Percentiles rank a stretch among this genome's conserved stretches.
phyloP scores from a whole-genome alignment of 2,329 filamentous ascomycete species.

The Neofusicoccum kwambonambiense region DNA sequence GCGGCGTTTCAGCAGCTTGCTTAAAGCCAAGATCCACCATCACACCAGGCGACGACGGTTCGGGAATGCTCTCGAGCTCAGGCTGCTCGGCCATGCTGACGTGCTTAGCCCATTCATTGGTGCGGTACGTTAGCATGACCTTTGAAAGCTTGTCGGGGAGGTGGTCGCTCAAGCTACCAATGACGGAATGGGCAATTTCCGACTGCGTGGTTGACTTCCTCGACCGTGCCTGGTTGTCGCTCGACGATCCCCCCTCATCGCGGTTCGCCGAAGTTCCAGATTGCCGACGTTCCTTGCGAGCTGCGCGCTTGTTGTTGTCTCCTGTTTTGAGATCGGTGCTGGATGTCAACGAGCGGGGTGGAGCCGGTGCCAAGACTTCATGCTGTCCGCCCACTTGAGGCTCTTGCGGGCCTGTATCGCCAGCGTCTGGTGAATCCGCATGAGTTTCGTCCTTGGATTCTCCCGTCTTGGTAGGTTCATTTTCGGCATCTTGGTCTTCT shows the following conservation, averaged over 20 bases:
- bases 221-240: conserved; percentile 15
- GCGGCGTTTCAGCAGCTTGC: conserved; percentile 50
- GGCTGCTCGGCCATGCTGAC: conserved; percentile 74
- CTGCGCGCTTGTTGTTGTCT: not conserved
- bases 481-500: not conserved
- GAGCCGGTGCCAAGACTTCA: not conserved
- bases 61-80: conserved; percentile 59
- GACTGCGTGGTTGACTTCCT: conserved; percentile 8
- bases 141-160: conserved; percentile 72
- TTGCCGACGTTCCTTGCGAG: conserved; percentile 10
- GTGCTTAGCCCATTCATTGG: conserved; percentile 96
- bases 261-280: conserved; percentile 3
- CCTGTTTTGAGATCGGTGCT: conserved; percentile 34
- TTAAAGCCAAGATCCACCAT: conserved; percentile 36
- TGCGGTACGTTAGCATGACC: conserved; percentile 79
- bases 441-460: not conserved
- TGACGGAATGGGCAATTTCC: conserved; percentile 14
- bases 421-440: not conserved
- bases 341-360: conserved; percentile 22
- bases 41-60: conserved; percentile 45
- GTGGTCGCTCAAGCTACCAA: conserved; percentile 40
- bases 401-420: not conserved
- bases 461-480: not conserved
- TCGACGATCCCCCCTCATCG: conserved; percentile 5
- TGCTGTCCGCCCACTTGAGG: not conserved